A percentile compares a stretch with the other conserved stretches of the same genome.
Evolutionary conservation across 768 basidiomycete species (phyloP).

Genomic region (Tricholoma flavovirens): DNA sequence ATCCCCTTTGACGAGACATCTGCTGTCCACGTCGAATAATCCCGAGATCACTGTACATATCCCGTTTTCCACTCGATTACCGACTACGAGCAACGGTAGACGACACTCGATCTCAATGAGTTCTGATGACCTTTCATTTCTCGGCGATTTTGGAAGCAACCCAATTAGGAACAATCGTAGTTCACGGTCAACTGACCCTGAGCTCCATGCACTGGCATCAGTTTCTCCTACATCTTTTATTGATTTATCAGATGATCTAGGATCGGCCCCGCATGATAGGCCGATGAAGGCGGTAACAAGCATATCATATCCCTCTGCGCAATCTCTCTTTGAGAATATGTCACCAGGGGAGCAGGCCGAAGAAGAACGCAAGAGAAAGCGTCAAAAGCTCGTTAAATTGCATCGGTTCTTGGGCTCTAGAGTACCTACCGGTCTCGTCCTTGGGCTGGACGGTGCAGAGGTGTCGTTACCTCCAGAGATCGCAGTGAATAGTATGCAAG

Average conservation of each 20-base stretch:
- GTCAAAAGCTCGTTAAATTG: constrained; percentile 73
- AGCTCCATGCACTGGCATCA: constrained; percentile 19
- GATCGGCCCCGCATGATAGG: constrained; percentile 21
- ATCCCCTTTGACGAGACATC: constrained; percentile 1
- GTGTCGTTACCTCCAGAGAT: constrained; percentile 22
- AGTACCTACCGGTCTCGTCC: constrained; percentile 65
- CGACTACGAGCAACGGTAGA: constrained; percentile 30
- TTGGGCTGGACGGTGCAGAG: constrained; percentile 37
- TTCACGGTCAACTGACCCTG: constrained; percentile 7
- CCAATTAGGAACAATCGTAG: neutral
- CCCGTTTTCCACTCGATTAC: constrained; percentile 27
- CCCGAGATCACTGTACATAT: constrained; percentile 9
- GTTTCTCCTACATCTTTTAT: constrained; percentile 49
- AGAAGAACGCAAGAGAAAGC: constrained; percentile 58
- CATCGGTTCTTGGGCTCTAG: constrained; percentile 84
- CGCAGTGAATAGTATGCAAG: constrained; percentile 17
- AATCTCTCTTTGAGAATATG: constrained; percentile 44
- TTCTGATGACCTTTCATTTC: constrained; percentile 39
- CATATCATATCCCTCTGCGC: constrained; percentile 33
- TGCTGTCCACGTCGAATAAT: constrained; percentile 21
- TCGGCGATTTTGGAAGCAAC: constrained; percentile 15
- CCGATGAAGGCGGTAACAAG: constrained; percentile 17
- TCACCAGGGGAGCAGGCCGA: constrained; percentile 51
- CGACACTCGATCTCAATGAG: constrained; percentile 53
- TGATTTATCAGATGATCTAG: constrained; percentile 63